Evolutionary conservation across 306 rosid genomes (phyloP), one percentile per base, ranked within the genome.

Genomic region (Prinsepia uniflora): DNA sequence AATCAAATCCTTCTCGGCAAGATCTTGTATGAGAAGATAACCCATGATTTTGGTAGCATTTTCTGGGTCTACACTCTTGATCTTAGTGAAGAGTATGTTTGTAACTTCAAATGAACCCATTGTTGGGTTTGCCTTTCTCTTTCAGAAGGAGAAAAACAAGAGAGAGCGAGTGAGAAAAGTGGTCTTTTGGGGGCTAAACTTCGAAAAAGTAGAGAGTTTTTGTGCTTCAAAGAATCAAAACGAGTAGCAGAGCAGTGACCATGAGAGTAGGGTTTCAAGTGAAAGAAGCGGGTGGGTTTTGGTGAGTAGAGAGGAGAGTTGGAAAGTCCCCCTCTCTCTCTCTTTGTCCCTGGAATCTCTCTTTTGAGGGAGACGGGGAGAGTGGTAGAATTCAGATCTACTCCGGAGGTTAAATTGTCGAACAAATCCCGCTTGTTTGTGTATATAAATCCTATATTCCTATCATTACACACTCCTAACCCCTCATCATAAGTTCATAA

Each of bases 31-130:
- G 20, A 90, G 84, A 62, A 90, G 84, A 57, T 68, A 86, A 12
- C 96, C 96, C 91, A 90, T 86, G 80, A 90, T 90, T 72, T 88
- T 90, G 10, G 85, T 79, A 4, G 96, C 96, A 80, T 90, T 84
- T 17, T 90, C 96, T 11, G 94, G 96, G 69, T 90, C 96, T 56
- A 90, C 43, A 59, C 48, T 74, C 65, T 87, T 90, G 60, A 90
- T 75, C 75, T 84, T 90, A 0, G 87, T 22, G 7, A 86, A 83
- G 3, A 90, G 86, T 54, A 86, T 53, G 70, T 80, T 84, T 2
- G 94, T 84, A 39, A 88, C 90, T 83, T 87, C 96, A 61, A 48
- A 84, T 11, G 92, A 82, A 86, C 79, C 91, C 93, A 87, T 89
- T 43, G 22, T 36, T 11, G 53, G 53, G 53, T 48, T 49, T 46